These are phyloP conservation scores for Yamadazyma diospyri DNA, from an alignment of 1,139 yeast genomes.

Conservation along the genomic window DNA sequence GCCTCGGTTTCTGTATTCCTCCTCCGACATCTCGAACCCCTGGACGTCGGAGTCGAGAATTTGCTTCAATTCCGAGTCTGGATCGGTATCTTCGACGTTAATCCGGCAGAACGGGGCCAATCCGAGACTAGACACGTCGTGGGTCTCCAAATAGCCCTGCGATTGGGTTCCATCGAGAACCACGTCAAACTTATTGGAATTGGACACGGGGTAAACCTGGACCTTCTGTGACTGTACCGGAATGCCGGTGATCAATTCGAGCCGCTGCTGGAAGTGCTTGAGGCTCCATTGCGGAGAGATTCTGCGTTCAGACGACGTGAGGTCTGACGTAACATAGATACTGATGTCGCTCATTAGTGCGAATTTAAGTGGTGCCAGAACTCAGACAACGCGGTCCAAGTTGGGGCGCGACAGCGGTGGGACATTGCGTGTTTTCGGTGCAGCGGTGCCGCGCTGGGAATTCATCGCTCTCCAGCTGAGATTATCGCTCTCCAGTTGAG, in stretches of 20 bases:
- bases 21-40: conserved; percentile 55
- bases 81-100: conserved; percentile 53
- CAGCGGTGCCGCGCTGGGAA: no score
- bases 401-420: no score
- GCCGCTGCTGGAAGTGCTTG: conserved; percentile 48
- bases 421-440: no score
- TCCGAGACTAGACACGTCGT: conserved; percentile 17
- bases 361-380: no score
- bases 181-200: conserved; percentile 11
- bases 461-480: no score
- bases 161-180: conserved; percentile 5
- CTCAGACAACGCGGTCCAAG: no score
- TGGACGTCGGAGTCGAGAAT: conserved; percentile 31
- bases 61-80: conserved; percentile 43
- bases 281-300: conserved; percentile 64
- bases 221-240: conserved; percentile 58
- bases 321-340: conserved; percentile 58
- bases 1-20: conserved; percentile 57
- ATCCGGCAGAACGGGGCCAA: conserved; percentile 41
- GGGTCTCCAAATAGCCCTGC: conserved; percentile 15
- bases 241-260: conserved; percentile 79
- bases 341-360: conserved; percentile 47
- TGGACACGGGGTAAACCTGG: conserved; percentile 23
- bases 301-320: conserved; percentile 70
- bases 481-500: background rate